Conservation (phyloP, 345 rosid genomes). For the Limnanthes douglasii region DNA sequence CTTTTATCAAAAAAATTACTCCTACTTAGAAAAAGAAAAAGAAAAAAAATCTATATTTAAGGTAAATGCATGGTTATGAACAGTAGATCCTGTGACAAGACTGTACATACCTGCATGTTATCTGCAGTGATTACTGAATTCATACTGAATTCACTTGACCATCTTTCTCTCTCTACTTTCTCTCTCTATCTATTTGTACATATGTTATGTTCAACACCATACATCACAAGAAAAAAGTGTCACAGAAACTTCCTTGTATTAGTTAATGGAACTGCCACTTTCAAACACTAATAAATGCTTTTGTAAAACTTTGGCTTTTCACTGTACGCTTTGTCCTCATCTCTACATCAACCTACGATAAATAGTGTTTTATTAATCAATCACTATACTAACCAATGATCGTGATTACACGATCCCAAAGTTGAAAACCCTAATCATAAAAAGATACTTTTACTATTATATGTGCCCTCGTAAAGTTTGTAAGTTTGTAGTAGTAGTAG, state of each 20-base stretch:
- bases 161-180: too few species aligned
- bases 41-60: too few species aligned
- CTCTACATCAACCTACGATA: background rate
- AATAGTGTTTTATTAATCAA: background rate
- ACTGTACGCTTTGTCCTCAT: background rate
- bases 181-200: too few species aligned
- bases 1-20: too few species aligned
- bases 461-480: too few species aligned
- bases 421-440: constrained; percentile 3
- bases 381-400: background rate
- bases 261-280: constrained; percentile 24
- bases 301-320: background rate
- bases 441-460: constrained; percentile 7
- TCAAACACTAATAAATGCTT: constrained; percentile 4
- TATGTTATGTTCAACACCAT: constrained; percentile 21
- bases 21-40: too few species aligned
- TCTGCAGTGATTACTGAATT: too few species aligned
- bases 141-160: too few species aligned
- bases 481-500: too few species aligned
- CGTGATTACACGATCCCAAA: background rate
- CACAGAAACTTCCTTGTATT: constrained; percentile 16
- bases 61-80: too few species aligned
- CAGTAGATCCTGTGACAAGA: too few species aligned
- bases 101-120: too few species aligned
- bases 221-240: constrained; percentile 19